These are phyloP conservation scores for Trifolium fragiferum DNA, from an alignment of 306 rosid genomes.

Conservation along the genomic window DNA sequence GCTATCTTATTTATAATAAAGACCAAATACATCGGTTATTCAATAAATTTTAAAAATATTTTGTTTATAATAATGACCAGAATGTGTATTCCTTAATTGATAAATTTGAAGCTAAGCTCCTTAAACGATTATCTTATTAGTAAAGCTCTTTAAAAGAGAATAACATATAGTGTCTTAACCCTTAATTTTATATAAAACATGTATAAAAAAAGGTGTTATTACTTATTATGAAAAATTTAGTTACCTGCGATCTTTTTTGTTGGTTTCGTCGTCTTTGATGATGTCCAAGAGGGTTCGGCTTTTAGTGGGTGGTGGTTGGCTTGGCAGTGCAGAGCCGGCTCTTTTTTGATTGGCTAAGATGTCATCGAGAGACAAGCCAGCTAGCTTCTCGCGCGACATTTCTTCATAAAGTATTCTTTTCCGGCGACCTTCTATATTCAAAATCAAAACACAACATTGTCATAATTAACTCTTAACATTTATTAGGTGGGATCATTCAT, in stretches of 20 bases:
- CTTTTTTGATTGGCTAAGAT: conserved; percentile 50
- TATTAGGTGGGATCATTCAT: neutral
- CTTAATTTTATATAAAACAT: too few relatives aligned
- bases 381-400: conserved; percentile 61
- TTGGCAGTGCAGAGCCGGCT: neutral
- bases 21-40: too few relatives aligned
- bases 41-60: too few relatives aligned
- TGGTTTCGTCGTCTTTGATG: conserved; percentile 54
- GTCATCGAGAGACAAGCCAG: conserved; percentile 71
- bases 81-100: too few relatives aligned
- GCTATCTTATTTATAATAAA: too few relatives aligned
- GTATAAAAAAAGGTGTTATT: neutral
- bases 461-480: neutral
- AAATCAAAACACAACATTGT: neutral
- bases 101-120: too few relatives aligned
- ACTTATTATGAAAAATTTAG: neutral
- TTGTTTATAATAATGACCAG: too few relatives aligned
- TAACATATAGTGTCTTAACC: too few relatives aligned
- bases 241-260: conserved; percentile 54
- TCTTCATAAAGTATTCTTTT: conserved; percentile 60
- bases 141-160: too few relatives aligned
- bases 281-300: conserved; percentile 70
- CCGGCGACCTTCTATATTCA: conserved; percentile 63
- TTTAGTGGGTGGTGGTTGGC: neutral
- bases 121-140: too few relatives aligned